A percentile compares a stretch with the other conserved stretches of the same genome.
These are phyloP conservation scores for Mycogone perniciosa DNA, from an alignment of 2,329 filamentous ascomycete genomes.

Conservation along the genomic window DNA sequence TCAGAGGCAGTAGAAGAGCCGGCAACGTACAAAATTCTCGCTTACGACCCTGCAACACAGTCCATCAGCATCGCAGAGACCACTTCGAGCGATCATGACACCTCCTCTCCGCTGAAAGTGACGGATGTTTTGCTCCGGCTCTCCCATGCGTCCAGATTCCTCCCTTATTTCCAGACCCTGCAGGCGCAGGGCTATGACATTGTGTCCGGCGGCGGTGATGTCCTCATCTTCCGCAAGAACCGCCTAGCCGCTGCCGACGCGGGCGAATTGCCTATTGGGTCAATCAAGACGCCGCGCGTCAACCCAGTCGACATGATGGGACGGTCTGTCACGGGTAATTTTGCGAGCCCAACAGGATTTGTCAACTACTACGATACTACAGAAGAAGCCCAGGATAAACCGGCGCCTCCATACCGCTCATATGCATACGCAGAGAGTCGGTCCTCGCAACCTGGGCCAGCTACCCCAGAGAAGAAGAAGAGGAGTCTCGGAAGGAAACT, in stretches of 20 bases:
- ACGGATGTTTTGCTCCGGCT: conserved; percentile 55
- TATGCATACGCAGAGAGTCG: conserved; percentile 35
- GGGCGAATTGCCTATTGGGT: background rate
- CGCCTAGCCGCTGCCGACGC: conserved; percentile 20
- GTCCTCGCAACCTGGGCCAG: conserved; percentile 39
- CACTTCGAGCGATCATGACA: conserved; percentile 46
- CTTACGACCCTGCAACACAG: conserved; percentile 55
- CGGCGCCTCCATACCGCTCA: conserved; percentile 29
- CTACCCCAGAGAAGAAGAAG: conserved; percentile 25
- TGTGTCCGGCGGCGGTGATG: conserved; percentile 54
- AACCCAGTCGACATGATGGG: conserved; percentile 57
- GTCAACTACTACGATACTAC: conserved; percentile 51
- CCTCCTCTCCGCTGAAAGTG: conserved; percentile 46
- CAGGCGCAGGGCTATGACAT: conserved; percentile 60
- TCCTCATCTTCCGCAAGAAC: conserved; percentile 61
- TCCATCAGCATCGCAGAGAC: conserved; percentile 54
- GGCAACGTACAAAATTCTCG: conserved; percentile 55
- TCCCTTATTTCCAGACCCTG: conserved; percentile 54
- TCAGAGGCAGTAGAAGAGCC: conserved; percentile 5
- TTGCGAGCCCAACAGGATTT: conserved; percentile 59
- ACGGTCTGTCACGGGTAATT: conserved; percentile 45
- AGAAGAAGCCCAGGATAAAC: conserved; percentile 22
- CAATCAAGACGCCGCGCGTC: conserved; percentile 21
- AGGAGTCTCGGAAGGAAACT: conserved; percentile 41
- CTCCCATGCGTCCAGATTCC: conserved; percentile 57